phyloP scores from a whole-genome alignment of 2,329 filamentous ascomycete species.

The Cryphonectria parasitica region DNA sequence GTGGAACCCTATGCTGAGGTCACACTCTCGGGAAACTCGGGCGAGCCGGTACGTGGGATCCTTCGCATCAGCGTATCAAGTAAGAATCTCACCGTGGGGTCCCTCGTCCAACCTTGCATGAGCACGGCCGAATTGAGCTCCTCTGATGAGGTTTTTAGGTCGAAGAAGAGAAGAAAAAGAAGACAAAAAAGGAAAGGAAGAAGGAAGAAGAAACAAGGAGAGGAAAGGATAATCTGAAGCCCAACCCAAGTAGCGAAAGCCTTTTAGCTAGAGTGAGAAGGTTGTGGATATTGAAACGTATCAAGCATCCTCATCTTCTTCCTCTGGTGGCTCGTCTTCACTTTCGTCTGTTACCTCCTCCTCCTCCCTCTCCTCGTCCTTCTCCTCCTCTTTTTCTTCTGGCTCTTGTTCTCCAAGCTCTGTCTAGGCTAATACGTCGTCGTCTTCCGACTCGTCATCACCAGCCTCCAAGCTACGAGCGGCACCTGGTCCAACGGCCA shows the following conservation, averaged over 20 bases:
- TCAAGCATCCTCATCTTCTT: background rate
- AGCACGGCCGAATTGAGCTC: background rate
- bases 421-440: background rate
- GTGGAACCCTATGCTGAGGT: conserved; percentile 6
- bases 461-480: background rate
- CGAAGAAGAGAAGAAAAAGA: background rate
- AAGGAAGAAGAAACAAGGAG: background rate
- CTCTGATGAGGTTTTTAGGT: background rate
- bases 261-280: background rate
- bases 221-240: background rate
- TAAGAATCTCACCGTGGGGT: conserved; percentile 8
- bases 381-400: background rate
- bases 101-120: background rate
- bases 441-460: background rate
- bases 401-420: background rate
- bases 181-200: no score
- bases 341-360: background rate
- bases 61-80: background rate
- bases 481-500: background rate
- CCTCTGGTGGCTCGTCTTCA: background rate
- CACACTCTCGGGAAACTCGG: background rate
- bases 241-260: background rate
- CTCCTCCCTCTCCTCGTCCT: background rate
- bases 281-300: background rate
- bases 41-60: conserved; percentile 5